phyloP scores from a whole-genome alignment of 2,329 filamentous ascomycete species.

The Cladosporium oxysporum region DNA sequence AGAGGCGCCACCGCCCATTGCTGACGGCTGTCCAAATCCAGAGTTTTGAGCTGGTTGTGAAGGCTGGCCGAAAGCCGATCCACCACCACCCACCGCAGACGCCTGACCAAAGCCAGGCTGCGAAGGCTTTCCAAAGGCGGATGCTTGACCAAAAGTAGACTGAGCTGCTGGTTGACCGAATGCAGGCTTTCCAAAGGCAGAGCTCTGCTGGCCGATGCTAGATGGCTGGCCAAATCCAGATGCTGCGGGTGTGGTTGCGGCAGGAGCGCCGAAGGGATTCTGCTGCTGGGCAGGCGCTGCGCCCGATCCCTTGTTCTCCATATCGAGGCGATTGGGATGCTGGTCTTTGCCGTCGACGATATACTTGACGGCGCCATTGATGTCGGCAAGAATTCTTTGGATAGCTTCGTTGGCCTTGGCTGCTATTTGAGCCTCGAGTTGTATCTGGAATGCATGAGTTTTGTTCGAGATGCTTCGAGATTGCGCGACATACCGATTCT shows the following conservation, averaged over 20 bases:
- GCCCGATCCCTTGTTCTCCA: slow-evolving; percentile 40
- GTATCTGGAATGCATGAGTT: background rate
- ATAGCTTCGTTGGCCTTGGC: slow-evolving; percentile 47
- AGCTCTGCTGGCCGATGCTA: slow-evolving; percentile 21
- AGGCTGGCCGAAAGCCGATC: slow-evolving; percentile 28
- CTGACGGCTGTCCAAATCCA: slow-evolving; percentile 29
- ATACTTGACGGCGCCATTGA: slow-evolving; percentile 72
- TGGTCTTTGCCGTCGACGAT: slow-evolving; percentile 65
- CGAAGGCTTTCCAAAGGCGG: slow-evolving; percentile 36
- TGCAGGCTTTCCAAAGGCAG: slow-evolving; percentile 31
- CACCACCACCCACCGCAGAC: slow-evolving; percentile 17
- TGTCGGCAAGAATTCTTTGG: slow-evolving; percentile 66
- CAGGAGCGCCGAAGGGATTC: slow-evolving; percentile 13
- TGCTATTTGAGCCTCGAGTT: slow-evolving; percentile 12
- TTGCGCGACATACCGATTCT: slow-evolving; percentile 48
- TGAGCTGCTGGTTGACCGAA: slow-evolving; percentile 40
- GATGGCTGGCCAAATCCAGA: slow-evolving; percentile 45
- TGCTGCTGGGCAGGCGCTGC: slow-evolving; percentile 7
- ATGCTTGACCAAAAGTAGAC: slow-evolving; percentile 21
- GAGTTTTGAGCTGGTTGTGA: slow-evolving; percentile 19
- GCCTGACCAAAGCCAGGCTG: slow-evolving; percentile 22
- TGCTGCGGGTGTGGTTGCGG: slow-evolving; percentile 29
- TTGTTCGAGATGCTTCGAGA: background rate
- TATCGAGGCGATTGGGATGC: slow-evolving; percentile 74
- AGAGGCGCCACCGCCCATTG: slow-evolving; percentile 28